phyloP scores from a whole-genome alignment of 768 basidiomycete genomes.

The Cyclocybe cylindracea region DNA sequence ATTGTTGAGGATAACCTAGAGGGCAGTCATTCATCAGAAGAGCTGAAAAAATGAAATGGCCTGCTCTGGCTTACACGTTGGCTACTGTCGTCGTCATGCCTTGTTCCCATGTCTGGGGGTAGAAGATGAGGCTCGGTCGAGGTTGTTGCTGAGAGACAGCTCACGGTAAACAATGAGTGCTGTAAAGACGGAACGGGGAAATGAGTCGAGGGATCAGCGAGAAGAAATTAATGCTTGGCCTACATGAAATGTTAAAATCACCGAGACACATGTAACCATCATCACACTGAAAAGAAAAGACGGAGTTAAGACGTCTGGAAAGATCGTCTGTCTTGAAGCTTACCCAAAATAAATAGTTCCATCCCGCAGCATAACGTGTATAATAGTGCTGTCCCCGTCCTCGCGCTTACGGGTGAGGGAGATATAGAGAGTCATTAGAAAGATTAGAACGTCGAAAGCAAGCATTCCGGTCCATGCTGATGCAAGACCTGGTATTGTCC shows the following conservation, averaged over 20 bases:
- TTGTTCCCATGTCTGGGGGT: slow-evolving; percentile 18
- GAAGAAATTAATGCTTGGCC: not conserved
- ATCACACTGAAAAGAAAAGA: slow-evolving; percentile 13
- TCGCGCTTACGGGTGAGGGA: slow-evolving; percentile 24
- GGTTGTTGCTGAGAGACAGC: not conserved
- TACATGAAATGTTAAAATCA: slow-evolving; percentile 17
- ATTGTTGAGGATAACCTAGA: slow-evolving; percentile 18
- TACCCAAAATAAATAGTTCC: slow-evolving; percentile 46
- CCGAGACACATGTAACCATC: slow-evolving; percentile 12
- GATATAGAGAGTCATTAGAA: slow-evolving; percentile 40
- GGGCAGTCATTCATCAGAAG: not conserved
- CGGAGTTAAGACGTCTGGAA: not conserved
- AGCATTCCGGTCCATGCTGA: slow-evolving; percentile 42
- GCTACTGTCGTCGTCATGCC: slow-evolving; percentile 26
- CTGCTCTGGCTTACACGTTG: slow-evolving; percentile 22
- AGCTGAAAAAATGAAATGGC: not conserved
- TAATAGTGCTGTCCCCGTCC: slow-evolving; percentile 20
- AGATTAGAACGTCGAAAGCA: slow-evolving; percentile 41
- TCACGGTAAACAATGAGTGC: slow-evolving; percentile 4
- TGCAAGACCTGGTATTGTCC: slow-evolving; percentile 26
- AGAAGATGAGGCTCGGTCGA: not conserved
- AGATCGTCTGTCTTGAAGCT: not conserved
- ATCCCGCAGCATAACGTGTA: slow-evolving; percentile 41
- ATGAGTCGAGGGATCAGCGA: not conserved
- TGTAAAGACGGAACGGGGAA: not conserved